phyloP scores from a whole-genome alignment of 306 rosid genomes.

The Trifolium repens region DNA sequence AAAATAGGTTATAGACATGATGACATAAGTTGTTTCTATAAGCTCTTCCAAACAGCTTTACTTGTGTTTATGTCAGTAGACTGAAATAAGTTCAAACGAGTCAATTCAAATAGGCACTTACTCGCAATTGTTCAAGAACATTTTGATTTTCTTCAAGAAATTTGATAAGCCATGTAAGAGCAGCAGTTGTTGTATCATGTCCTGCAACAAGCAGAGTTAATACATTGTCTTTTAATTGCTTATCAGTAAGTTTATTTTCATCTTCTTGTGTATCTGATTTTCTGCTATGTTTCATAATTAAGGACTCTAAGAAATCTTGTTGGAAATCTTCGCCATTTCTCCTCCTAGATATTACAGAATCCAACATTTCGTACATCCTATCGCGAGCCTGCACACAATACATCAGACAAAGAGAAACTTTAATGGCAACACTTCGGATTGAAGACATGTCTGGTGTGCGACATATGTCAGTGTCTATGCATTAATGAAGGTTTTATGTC shows the following conservation, averaged over 20 bases:
- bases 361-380: constrained; percentile 81
- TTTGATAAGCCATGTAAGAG: constrained; percentile 82
- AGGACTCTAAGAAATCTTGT: constrained; percentile 78
- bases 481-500: background rate
- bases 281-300: constrained; percentile 72
- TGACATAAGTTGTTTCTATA: background rate
- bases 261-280: constrained; percentile 44
- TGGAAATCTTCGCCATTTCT: constrained; percentile 67
- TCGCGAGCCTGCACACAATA: constrained; percentile 66
- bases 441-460: too few species aligned
- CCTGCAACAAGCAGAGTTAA: constrained; percentile 85
- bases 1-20: background rate
- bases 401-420: background rate
- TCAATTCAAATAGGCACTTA: constrained; percentile 30
- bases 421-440: background rate
- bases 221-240: constrained; percentile 82
- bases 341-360: constrained; percentile 60
- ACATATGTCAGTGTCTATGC: background rate
- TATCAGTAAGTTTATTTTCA: constrained; percentile 74
- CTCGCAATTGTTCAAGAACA: constrained; percentile 72
- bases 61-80: too few species aligned
- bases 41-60: too few species aligned
- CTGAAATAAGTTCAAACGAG: too few species aligned
- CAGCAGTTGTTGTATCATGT: constrained; percentile 93
- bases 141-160: constrained; percentile 76